Evolutionary conservation across 2,329 filamentous ascomycete species (phyloP), one percentile per base, ranked within the genome.

Genomic region (Hypoxylon sp.): DNA sequence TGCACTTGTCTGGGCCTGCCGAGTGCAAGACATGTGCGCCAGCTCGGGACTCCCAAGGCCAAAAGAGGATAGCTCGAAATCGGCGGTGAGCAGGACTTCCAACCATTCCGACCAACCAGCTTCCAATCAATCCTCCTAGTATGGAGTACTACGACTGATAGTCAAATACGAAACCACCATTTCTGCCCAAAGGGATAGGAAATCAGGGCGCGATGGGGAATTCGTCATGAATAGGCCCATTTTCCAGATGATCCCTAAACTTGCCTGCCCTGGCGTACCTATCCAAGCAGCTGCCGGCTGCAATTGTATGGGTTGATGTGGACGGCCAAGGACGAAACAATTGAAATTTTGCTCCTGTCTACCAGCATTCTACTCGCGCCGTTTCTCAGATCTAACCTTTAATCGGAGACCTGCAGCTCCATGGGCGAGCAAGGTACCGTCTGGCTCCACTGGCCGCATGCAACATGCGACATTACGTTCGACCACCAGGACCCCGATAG

Each of bases 401-500:
- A 65, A 68, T 66, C 67, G 71, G 73, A 71, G 61, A 73, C 70
- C 65, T 73, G 71, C 73, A 74, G 69, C 68, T 65, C 68, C 69
- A 73, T 70, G 56, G 71, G 59, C 24, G 55, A 69, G 65, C 67
- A 72, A 63, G 71, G 72, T 73, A 73, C 70, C 68, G 69, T 66
- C 60, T 67, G 52, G 55, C 59, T 66, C 69, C 67, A 70, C 63
- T 57, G 65, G 55, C 64, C 61, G 55, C 69, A 59, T 68, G 65
- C 69, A 64, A 57, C 69, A 59, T 68, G 65, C 69, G 65, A 70
- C 66, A 74, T 71, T 68, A 72, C 65, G 61, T 67, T 62, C 64
- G 58, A 65, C 66, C 61, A 64, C 42, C 51, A 64, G 44, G 44
- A 68, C 64, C 66, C 66, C 61, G 61, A 59, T 66, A 66, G 61